Base-by-base conservation (phyloP, 176 grass and related monocot genomes). In the Triticum dicoccoides region DNA sequence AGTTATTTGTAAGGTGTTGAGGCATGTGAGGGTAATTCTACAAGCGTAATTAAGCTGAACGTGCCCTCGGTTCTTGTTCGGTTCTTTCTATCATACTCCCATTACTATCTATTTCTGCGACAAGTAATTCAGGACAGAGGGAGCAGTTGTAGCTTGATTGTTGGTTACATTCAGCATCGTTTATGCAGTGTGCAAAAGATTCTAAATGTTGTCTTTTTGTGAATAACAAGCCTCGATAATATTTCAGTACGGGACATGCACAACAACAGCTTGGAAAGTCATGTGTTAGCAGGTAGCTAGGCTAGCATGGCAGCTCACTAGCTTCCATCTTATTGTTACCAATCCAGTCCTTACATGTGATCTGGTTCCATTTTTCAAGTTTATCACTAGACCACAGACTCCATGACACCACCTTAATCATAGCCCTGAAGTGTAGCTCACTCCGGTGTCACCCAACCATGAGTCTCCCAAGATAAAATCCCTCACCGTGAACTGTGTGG, bases 381-480 rank as follows among this genome's bases (percentile, higher is more conserved):
- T 15, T 37, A 61, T 33, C 39, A 37, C 18, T 38, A 2, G 13
- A 14, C 5, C 42, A 11, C 10, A 21, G 3, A 4, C 39, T 18
- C 24, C 18, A 25, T 33, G 6, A 27, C 14, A 21, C 1, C 27
- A 65, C 6, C 2, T 56, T 77, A 33, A 17, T 88, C 74, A 95
- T 9, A 98, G 49, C 18, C 90, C 93, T 1, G 88, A 78, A 8
- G 23, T 90, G 52, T 92, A 98, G 15, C 54, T 70, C 7, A 94
- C 89, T 70, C 91, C 89, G 0, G 84, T 91, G 33, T 27, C 24
- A 1, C 61, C 34, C 66, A 98, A 66, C 94, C 93, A 96, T 0
- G 23, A 38, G 25, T 92, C 85, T 0, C 97, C 97, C 0, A 56
- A 27, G 24, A 98, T 98, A 9, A 98, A 96, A 14, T 87, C 68